Conservation (phyloP, 208 protist genomes). For the Sergeia podlipaevii region DNA sequence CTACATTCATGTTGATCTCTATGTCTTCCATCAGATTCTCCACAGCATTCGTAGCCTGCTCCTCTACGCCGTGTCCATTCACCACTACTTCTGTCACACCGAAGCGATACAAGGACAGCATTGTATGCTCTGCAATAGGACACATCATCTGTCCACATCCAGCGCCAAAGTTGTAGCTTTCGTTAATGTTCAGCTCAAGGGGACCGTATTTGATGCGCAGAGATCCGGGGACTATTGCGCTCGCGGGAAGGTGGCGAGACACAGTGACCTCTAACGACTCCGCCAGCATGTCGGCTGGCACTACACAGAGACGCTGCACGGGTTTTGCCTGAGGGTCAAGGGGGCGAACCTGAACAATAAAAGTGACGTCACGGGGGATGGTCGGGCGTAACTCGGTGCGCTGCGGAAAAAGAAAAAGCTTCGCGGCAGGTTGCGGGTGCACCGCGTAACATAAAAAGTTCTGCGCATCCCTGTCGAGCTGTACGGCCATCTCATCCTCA, state of each 20-base stretch:
- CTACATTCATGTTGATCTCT: slow-evolving; percentile 67
- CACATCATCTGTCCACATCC: slow-evolving; percentile 72
- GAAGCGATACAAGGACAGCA: slow-evolving; percentile 80
- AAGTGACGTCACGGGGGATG: slow-evolving; percentile 60
- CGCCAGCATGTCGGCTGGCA: slow-evolving; percentile 75
- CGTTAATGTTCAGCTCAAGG: slow-evolving; percentile 83
- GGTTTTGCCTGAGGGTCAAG: slow-evolving; percentile 49
- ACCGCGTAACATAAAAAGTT: slow-evolving; percentile 83
- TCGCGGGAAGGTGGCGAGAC: slow-evolving; percentile 49
- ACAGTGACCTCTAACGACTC: slow-evolving; percentile 70
- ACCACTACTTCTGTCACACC: slow-evolving; percentile 79
- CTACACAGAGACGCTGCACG: slow-evolving; percentile 55
- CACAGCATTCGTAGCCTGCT: slow-evolving; percentile 19
- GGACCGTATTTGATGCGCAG: slow-evolving; percentile 82
- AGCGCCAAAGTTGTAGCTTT: slow-evolving; percentile 82
- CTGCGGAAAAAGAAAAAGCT: slow-evolving; percentile 73
- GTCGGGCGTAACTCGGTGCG: slow-evolving; percentile 52
- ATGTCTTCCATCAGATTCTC: slow-evolving; percentile 54
- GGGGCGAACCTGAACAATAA: slow-evolving; percentile 64
- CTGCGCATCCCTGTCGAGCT: slow-evolving; percentile 51
- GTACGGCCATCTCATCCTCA: slow-evolving; percentile 80
- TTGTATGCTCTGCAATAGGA: slow-evolving; percentile 76
- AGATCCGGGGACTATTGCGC: slow-evolving; percentile 68
- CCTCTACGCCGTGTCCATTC: slow-evolving; percentile 66
- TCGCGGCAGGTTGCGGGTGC: slow-evolving; percentile 62